These are phyloP conservation scores for Pseudocercospora musae DNA, from an alignment of 2,329 filamentous ascomycete genomes.

Conservation along the genomic window DNA sequence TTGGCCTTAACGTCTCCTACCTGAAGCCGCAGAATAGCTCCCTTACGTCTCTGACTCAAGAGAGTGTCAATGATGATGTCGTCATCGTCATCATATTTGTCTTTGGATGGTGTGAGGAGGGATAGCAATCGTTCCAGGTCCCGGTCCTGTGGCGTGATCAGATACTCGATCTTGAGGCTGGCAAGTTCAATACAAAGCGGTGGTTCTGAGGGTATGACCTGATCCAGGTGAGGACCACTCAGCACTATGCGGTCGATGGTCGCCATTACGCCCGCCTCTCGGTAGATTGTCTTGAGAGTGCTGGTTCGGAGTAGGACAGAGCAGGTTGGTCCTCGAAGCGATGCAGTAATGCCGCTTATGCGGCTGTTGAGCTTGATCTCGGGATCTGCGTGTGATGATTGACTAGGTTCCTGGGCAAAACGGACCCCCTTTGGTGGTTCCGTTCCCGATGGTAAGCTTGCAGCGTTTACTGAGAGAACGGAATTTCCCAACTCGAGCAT, in stretches of 20 bases:
- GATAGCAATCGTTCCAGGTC: conserved; percentile 81
- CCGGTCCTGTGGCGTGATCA: conserved; percentile 67
- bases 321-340: conserved; percentile 75
- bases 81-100: conserved; percentile 83
- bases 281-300: conserved; percentile 74
- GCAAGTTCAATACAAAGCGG: conserved; percentile 23
- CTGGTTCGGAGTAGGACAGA: conserved; percentile 72
- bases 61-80: conserved; percentile 94
- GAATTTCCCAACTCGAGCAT: conserved; percentile 86
- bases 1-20: conserved; percentile 62
- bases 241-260: conserved; percentile 73
- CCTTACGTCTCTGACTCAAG: conserved; percentile 79
- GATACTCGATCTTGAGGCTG: conserved; percentile 65
- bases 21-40: conserved; percentile 71
- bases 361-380: conserved; percentile 68
- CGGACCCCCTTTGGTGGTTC: conserved; percentile 51
- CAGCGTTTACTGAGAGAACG: conserved; percentile 63
- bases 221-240: conserved; percentile 57
- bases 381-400: conserved; percentile 18
- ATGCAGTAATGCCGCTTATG: conserved; percentile 71
- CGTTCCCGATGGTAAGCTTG: conserved; percentile 33
- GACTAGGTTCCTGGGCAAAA: conserved; percentile 48
- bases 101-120: conserved; percentile 85
- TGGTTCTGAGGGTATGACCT: conserved; percentile 23
- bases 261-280: conserved; percentile 68